Evolutionary conservation across 2,329 filamentous ascomycete species (phyloP).

Genomic region (Penicillium sp.): DNA sequence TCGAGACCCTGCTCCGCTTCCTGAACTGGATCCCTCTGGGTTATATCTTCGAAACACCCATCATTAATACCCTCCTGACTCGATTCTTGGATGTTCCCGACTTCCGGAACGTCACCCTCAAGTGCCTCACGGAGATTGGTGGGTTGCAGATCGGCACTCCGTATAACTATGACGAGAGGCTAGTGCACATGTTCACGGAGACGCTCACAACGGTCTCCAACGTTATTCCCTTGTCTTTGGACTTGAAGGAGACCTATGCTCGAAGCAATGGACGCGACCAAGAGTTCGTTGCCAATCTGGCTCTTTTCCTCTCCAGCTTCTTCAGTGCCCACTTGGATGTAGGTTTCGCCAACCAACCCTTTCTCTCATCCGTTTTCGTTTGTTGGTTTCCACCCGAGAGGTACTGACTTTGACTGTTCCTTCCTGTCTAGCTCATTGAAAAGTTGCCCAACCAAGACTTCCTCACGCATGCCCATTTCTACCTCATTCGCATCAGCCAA

Average conservation of each 20-base stretch:
- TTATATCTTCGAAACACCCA: constrained; percentile 96
- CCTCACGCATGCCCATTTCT: constrained; percentile 94
- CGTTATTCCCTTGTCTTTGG: constrained; percentile 88
- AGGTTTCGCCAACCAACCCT: constrained; percentile 36
- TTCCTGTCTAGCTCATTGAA: constrained; percentile 74
- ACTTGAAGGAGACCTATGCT: constrained; percentile 89
- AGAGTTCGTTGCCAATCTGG: constrained; percentile 96
- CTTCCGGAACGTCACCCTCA: constrained; percentile 95
- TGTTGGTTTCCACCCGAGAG: not conserved
- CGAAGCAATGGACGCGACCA: constrained; percentile 92
- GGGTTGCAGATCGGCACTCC: constrained; percentile 81
- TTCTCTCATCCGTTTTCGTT: constrained; percentile 9
- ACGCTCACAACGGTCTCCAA: constrained; percentile 89
- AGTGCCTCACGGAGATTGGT: constrained; percentile 96
- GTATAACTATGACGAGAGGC: constrained; percentile 87
- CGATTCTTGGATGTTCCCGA: constrained; percentile 92
- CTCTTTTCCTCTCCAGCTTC: constrained; percentile 95
- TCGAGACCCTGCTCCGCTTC: constrained; percentile 93
- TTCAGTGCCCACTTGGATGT: constrained; percentile 91
- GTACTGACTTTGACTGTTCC: constrained; percentile 18
- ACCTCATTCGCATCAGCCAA: constrained; percentile 96
- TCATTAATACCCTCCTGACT: constrained; percentile 92
- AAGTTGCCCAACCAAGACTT: constrained; percentile 94
- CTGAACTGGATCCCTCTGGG: constrained; percentile 99
- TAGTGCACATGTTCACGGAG: constrained; percentile 98